Conservation (phyloP, 768 basidiomycete species). For the Kwoniella dejecticola region DNA sequence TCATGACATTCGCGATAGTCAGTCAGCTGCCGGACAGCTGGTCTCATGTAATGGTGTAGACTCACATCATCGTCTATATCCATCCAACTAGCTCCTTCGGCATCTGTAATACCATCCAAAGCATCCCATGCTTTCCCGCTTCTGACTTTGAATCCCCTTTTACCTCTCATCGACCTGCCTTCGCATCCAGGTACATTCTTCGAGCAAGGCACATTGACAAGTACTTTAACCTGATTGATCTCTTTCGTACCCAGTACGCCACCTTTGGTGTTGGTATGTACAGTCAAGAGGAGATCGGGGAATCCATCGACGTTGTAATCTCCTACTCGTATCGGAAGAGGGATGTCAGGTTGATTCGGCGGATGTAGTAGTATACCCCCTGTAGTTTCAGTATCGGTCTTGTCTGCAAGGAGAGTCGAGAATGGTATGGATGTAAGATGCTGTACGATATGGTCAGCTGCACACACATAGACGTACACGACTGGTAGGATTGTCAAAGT, state of each 20-base stretch:
- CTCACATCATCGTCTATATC: slow-evolving; percentile 95
- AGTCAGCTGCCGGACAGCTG: too few relatives aligned
- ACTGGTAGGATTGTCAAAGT: neutral
- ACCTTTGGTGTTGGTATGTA: slow-evolving; percentile 58
- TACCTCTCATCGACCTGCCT: slow-evolving; percentile 54
- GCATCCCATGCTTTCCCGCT: slow-evolving; percentile 62
- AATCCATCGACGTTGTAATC: slow-evolving; percentile 93
- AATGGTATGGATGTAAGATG: slow-evolving; percentile 68
- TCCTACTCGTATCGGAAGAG: slow-evolving; percentile 76
- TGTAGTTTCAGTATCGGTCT: slow-evolving; percentile 19
- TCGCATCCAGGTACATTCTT: slow-evolving; percentile 38
- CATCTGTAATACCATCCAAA: slow-evolving; percentile 73
- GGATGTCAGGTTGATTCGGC: slow-evolving; percentile 70
- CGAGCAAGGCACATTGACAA: slow-evolving; percentile 53
- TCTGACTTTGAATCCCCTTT: slow-evolving; percentile 68
- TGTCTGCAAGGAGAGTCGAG: slow-evolving; percentile 62
- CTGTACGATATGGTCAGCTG: slow-evolving; percentile 57
- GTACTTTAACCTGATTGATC: slow-evolving; percentile 48
- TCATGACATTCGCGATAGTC: neutral
- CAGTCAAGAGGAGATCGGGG: slow-evolving; percentile 75
- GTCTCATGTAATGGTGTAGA: too few relatives aligned
- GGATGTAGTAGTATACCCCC: slow-evolving; percentile 65
- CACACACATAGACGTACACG: neutral
- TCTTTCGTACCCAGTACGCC: slow-evolving; percentile 48
- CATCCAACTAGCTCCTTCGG: slow-evolving; percentile 72